Percentiles rank a stretch among this genome's conserved stretches.
Conservation (phyloP, 768 basidiomycete species). For the Termitomyces sp. region DNA sequence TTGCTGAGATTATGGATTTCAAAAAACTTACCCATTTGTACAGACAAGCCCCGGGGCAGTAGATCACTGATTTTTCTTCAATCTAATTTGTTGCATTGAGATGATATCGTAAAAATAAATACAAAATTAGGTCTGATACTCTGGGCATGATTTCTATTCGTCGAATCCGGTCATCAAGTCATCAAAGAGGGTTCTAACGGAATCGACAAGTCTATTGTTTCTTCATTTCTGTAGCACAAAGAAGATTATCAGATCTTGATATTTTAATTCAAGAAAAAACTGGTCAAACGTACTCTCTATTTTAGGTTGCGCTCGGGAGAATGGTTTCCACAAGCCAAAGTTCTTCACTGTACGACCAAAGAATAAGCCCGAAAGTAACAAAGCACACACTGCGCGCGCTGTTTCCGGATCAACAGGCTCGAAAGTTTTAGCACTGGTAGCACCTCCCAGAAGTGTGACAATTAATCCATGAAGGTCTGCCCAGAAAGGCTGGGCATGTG, state of each 20-base stretch:
- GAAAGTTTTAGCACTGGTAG: constrained; percentile 24
- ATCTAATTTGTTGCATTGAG: neutral
- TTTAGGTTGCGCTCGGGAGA: constrained; percentile 9
- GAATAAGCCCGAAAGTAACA: constrained; percentile 60
- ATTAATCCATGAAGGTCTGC: constrained; percentile 49
- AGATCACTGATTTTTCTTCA: neutral
- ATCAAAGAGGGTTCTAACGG: neutral
- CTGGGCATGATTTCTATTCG: neutral
- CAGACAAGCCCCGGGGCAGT: no score
- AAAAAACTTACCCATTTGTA: neutral
- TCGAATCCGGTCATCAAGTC: neutral
- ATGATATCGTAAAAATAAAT: neutral
- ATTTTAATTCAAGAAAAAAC: neutral
- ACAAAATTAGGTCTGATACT: neutral
- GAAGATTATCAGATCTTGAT: neutral
- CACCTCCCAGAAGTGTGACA: constrained; percentile 37
- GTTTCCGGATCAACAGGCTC: constrained; percentile 54
- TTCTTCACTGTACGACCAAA: constrained; percentile 59
- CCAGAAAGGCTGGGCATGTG: constrained; percentile 86
- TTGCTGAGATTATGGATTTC: neutral
- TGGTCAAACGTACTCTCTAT: constrained; percentile 6
- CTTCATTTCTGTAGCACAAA: constrained; percentile 1
- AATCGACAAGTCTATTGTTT: constrained; percentile 3
- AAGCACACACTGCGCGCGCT: constrained; percentile 68
- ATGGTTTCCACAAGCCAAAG: constrained; percentile 33